Evolutionary conservation across 1,139 yeast genomes (phyloP), one percentile per base, ranked within the genome.

Genomic region (Dujonia santamariae): DNA sequence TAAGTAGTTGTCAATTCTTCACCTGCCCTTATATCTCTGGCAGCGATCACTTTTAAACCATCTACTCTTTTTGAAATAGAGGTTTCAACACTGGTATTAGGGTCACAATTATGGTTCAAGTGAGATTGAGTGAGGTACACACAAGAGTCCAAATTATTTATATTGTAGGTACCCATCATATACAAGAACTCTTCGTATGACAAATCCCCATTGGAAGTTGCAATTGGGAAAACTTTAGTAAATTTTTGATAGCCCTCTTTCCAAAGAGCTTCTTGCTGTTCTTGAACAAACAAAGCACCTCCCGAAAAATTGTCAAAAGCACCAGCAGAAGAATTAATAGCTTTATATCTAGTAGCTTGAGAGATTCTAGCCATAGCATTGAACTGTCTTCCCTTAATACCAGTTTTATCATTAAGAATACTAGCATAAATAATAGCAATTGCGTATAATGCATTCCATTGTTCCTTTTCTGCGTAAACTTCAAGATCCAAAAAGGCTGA

Each of bases 41-140:
- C 63, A 0, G 95, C 87, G 39, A 50, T 60, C 0, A 84, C 80
- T 46, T 71, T 76, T 41, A 85, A 64, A 4, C 85, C 84, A 7
- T 64, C 67, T 3, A 67, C 59, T 31, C 75, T 63, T 25, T 72
- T 66, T 7, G 60, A 60, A 15, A 71, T 65, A 8, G 77, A 62
- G 0, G 63, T 53, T 35, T 75, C 70, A 19, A 79, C 83, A 22
- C 70, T 64, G 3, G 79, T 78, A 47, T 80, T 85, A 1, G 94
- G 92, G 32, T 72, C 78, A 61, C 96, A 86, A 42, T 70, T 72
- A 53, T 86, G 96, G 50, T 85, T 85, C 48, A 85, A 61, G 48
- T 83, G 86, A 1, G 92, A 78, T 43, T 82, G 85, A 4, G 71
- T 54, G 42, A 75, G 63, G 50, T 67, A 86, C 14, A 85, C 52